A percentile compares a stretch with the other conserved stretches of the same genome.
phyloP scores from a whole-genome alignment of 371 early-diverging fungal species.

The Mucor saturninus region DNA sequence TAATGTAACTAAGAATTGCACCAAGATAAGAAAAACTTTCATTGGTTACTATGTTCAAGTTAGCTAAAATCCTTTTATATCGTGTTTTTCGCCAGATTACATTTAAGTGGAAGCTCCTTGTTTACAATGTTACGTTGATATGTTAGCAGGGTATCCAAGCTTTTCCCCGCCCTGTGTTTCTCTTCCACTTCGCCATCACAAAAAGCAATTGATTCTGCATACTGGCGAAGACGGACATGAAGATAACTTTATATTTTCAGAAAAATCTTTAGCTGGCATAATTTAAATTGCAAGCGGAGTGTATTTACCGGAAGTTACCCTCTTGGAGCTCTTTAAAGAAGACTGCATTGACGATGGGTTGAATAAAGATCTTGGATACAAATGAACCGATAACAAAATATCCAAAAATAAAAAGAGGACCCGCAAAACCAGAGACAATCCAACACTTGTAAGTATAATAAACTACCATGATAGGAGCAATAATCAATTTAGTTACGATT shows the following conservation, averaged over 20 bases:
- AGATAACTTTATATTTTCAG: constrained; percentile 38
- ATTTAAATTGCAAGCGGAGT: constrained; percentile 29
- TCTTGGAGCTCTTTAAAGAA: constrained; percentile 79
- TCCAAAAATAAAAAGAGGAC: constrained; percentile 70
- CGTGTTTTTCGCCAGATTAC: constrained; percentile 37
- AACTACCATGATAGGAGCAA: constrained; percentile 76
- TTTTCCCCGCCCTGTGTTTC: constrained; percentile 52
- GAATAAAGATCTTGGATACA: constrained; percentile 64
- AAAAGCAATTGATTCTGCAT: constrained; percentile 84
- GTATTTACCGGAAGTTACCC: constrained; percentile 70
- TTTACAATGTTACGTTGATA: constrained; percentile 66
- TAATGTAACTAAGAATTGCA: constrained; percentile 80
- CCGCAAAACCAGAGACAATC: constrained; percentile 69
- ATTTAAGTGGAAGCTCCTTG: constrained; percentile 66
- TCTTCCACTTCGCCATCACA: constrained; percentile 75
- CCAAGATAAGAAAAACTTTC: constrained; percentile 81
- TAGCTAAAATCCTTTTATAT: background rate
- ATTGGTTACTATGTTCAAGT: constrained; percentile 52
- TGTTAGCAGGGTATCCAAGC: constrained; percentile 57
- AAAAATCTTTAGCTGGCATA: too few species aligned
- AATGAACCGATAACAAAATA: constrained; percentile 76
- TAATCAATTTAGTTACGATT: constrained; percentile 70
- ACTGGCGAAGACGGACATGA: constrained; percentile 75
- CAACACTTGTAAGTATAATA: constrained; percentile 82
- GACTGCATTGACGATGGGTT: constrained; percentile 77